Percentiles rank a stretch among this genome's conserved stretches.
phyloP scores from a whole-genome alignment of 1,284 basidiomycete species.

The Puccinia triticina region DNA sequence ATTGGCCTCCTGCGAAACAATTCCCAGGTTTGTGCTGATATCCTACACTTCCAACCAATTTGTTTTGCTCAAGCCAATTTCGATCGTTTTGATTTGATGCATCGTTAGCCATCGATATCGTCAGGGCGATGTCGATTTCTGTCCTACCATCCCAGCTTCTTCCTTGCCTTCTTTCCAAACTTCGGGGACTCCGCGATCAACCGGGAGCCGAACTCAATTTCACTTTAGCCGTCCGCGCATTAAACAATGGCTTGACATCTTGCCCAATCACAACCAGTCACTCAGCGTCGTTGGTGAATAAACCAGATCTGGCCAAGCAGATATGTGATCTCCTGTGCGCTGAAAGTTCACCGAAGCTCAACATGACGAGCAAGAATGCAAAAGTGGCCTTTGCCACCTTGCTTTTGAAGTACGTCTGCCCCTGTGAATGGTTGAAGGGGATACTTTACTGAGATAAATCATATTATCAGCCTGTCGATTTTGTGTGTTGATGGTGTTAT shows the following conservation, averaged over 20 bases:
- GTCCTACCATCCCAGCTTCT: constrained; percentile 28
- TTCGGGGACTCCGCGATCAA: neutral
- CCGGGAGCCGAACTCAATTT: constrained; percentile 34
- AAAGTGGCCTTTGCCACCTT: constrained; percentile 45
- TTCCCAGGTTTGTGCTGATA: constrained; percentile 40
- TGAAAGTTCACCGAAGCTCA: neutral
- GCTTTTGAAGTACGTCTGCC: constrained; percentile 37
- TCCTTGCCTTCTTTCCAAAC: constrained; percentile 14
- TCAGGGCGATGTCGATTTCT: constrained; percentile 26
- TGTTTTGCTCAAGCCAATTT: neutral
- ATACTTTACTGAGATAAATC: neutral
- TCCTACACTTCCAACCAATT: neutral
- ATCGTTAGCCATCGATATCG: constrained; percentile 38
- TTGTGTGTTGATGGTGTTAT: constrained; percentile 5
- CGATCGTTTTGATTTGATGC: neutral
- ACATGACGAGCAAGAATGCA: constrained; percentile 31
- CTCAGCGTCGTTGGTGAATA: constrained; percentile 1
- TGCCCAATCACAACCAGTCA: neutral
- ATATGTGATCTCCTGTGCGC: constrained; percentile 1
- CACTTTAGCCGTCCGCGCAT: constrained; percentile 38
- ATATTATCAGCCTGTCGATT: constrained; percentile 19
- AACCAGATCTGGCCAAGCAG: constrained; percentile 34
- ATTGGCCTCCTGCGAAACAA: constrained; percentile 37
- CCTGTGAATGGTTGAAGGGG: neutral
- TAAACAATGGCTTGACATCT: constrained; percentile 38